Evolutionary conservation across 2,329 filamentous ascomycete genomes (phyloP).

Genomic region (Sporothrix dimorphospora): DNA sequence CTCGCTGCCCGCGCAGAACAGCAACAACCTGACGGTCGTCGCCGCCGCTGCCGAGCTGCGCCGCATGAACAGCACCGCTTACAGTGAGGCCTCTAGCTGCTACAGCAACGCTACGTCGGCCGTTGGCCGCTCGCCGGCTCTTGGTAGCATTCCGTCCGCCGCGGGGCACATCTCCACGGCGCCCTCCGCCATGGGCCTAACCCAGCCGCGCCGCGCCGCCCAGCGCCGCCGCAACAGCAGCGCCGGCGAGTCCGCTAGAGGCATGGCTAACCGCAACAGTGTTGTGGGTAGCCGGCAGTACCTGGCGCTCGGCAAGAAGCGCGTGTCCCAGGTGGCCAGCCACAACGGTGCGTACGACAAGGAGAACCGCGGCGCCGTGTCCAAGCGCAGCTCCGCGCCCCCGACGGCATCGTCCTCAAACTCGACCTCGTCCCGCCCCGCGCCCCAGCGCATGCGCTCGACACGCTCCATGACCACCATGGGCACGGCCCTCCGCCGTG

Average conservation of each 20-base stretch:
- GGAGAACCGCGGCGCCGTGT: conserved; percentile 8
- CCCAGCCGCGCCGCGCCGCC: neutral
- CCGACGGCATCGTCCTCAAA: neutral
- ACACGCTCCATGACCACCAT: conserved; percentile 17
- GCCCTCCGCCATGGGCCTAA: neutral
- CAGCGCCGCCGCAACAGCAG: conserved; percentile 22
- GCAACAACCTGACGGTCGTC: conserved; percentile 38
- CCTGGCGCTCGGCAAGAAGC: conserved; percentile 30
- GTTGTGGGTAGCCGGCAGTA: conserved; percentile 33
- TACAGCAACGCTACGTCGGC: conserved; percentile 38
- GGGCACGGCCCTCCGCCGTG: conserved; percentile 23
- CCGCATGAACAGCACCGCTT: conserved; percentile 58
- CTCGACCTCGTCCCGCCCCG: neutral
- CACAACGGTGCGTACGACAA: conserved; percentile 16
- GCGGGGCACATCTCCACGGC: neutral
- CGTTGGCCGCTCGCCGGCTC: neutral
- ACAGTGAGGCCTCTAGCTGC: conserved; percentile 47
- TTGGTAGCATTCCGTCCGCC: neutral
- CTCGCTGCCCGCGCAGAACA: neutral
- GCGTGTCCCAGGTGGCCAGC: conserved; percentile 9
- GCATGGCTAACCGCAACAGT: conserved; percentile 11
- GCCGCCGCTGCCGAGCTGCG: conserved; percentile 56
- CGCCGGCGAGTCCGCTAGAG: conserved; percentile 31
- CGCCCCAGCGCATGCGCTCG: conserved; percentile 19
- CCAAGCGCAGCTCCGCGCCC: conserved; percentile 18